Evolutionary conservation across 768 basidiomycete genomes (phyloP), one percentile per base, ranked within the genome.

Genomic region (Cyclocybe aegerita): DNA sequence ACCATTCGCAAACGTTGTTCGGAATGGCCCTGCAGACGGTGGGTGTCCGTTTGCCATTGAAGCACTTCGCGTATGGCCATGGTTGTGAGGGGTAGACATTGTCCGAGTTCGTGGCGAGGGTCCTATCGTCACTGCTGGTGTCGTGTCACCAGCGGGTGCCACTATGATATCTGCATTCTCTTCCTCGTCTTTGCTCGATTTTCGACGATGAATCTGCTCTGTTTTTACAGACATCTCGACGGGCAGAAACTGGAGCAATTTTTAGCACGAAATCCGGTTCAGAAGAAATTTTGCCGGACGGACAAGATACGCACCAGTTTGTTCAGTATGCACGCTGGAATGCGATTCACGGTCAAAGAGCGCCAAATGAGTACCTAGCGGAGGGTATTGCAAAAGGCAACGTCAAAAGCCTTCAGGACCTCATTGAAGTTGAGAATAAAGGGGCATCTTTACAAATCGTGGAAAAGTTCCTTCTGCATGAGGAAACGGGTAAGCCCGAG

Each of bases 171-270:
- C 46, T 39, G 47, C 42, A 30, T 48, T 65, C n/a, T 72, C 70
- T 43, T 66, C 66, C 48, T 69, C 65, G 48, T 74, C 75, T 51
- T 65, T 69, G 60, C 79, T 79, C 4, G 74, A 71, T 60, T 74
- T 77, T 50, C 76, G 69, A 55, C 70, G 60, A 59, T 80, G 79
- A 38, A 73, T 56, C 48, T 62, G 60, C 36, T 57, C 56, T 38
- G 53, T 53, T 46, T 57, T 55, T 4, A 46, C 46, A 42, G 56
- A 53, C 56, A 57, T 57, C 7, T 10, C n/a, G n/a, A 8, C 33
- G 9, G 9, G 31, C 33, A 15, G 7, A 45, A 45, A 48, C 9
- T 32, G 23, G 23, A 23, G 23, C 23, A 23, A 23, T 23, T 23
- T 23, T 23, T 23, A 23, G 23, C 23, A 23, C 23, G 23, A 23